Evolutionary conservation across 164 flowering plant species (phyloP).

Genomic region (Kalanchoe fedtschenkoi): DNA sequence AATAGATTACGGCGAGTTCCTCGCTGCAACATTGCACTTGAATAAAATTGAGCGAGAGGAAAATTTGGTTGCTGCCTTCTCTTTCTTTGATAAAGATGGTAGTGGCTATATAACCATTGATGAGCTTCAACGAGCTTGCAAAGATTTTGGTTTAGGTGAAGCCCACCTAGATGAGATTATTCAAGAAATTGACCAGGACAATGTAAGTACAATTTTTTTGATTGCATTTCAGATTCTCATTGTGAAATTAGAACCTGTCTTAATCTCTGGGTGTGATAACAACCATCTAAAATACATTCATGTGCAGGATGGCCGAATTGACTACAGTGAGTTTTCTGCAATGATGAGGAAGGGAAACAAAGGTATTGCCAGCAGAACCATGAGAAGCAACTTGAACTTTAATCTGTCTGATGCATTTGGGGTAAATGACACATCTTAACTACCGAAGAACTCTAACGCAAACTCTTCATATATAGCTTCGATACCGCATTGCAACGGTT

Average conservation of each 20-base stretch:
- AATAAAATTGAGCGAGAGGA: slow-evolving; percentile 88
- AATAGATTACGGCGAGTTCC: slow-evolving; percentile 80
- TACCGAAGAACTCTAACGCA: neutral
- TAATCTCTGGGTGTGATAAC: neutral
- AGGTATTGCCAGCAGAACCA: slow-evolving; percentile 6
- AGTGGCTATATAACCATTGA: slow-evolving; percentile 86
- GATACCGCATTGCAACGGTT: too few relatives aligned
- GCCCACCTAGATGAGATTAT: slow-evolving; percentile 66
- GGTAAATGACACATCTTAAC: slow-evolving; percentile 1
- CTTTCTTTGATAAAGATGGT: slow-evolving; percentile 77
- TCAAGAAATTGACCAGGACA: slow-evolving; percentile 74
- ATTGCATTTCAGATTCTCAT: neutral
- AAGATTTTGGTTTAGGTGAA: slow-evolving; percentile 67
- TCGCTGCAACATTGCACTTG: slow-evolving; percentile 78
- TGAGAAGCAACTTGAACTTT: slow-evolving; percentile 8
- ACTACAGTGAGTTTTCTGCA: slow-evolving; percentile 7
- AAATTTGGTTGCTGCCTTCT: slow-evolving; percentile 58
- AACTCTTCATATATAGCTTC: too few relatives aligned
- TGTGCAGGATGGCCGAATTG: slow-evolving; percentile 5
- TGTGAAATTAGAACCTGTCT: neutral
- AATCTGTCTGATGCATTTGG: slow-evolving; percentile 5
- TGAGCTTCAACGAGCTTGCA: slow-evolving; percentile 82
- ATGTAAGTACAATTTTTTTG: slow-evolving; percentile 31
- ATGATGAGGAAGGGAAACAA: slow-evolving; percentile 10
- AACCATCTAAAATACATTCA: neutral